Base-by-base conservation (phyloP, 2,329 filamentous ascomycete species). In the Diplodia mutila region DNA sequence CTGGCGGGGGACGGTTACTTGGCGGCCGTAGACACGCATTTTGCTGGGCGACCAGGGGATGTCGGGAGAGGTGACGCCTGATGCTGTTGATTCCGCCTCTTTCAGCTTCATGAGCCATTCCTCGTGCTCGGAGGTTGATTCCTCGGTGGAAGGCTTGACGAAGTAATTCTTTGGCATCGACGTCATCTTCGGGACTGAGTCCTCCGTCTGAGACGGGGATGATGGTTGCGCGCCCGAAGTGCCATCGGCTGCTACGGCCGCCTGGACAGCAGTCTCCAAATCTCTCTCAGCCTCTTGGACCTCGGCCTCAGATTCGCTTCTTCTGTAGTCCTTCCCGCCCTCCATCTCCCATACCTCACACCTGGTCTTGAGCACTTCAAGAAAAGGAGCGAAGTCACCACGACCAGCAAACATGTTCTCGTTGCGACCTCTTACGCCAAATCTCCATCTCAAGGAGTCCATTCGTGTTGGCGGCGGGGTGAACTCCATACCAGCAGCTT, bases 281-380 rank as follows among this genome's bases (percentile, higher is more conserved):
- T 37, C 46, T 3, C 11, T 14, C 29, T 63, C 42, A 25, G 25
- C n/a, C 4, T 57, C 39, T 11, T 49, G n/a, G 18, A 27, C 12
- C 9, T 18, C 64, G 9, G 27, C 53, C 23, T 70, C 70, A n/a
- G 37, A 49, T 25, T 69, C 67, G 21, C 87, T 81, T 71, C 91
- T 83, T 83, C 91, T 72, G 69, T 83, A 94, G 74, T 95, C 92
- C 66, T 83, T 87, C 1, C 85, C 85, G 1, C 91, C 89, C 71
- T 92, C 90, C 86, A 94, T 93, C 75, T 94, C 90, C 90, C 91
- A 94, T 61, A 94, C 89, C 72, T 94, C 91, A 74, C 92, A 94
- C 66, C 91, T 84, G 11, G 90, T 89, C 75, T 90, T 91, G 42
- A 94, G 76, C 0, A 94, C 88, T 52, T 93, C 89, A 11, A 94